phyloP scores from a whole-genome alignment of 179 eudicot genomes.

The Gypsophila paniculata region DNA sequence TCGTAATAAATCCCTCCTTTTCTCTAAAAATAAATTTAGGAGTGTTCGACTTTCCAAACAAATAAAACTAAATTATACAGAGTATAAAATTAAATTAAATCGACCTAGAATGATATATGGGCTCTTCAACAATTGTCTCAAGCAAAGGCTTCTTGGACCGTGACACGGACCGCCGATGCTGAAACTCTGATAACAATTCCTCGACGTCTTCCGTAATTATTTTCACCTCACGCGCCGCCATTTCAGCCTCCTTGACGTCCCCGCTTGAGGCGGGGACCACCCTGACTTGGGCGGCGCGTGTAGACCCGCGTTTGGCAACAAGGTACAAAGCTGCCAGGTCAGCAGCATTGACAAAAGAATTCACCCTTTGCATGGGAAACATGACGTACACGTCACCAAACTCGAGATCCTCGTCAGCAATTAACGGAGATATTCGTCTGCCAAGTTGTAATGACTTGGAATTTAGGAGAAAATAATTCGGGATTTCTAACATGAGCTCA shows the following conservation, averaged over 20 bases:
- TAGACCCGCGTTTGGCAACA: slow-evolving; percentile 34
- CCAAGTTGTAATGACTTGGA: slow-evolving; percentile 52
- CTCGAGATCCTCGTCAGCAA: slow-evolving; percentile 77
- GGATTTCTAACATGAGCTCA: slow-evolving; percentile 74
- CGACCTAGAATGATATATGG: slow-evolving; percentile 24
- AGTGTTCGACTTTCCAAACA: too few species aligned
- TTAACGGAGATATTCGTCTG: slow-evolving; percentile 50
- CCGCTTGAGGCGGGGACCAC: slow-evolving; percentile 43
- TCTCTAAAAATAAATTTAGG: too few species aligned
- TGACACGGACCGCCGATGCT: slow-evolving; percentile 49
- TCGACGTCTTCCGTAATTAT: slow-evolving; percentile 50
- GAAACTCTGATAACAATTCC: slow-evolving; percentile 49
- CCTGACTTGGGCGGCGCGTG: slow-evolving; percentile 27
- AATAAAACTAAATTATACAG: too few species aligned
- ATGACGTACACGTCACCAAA: slow-evolving; percentile 51
- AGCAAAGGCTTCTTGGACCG: slow-evolving; percentile 81
- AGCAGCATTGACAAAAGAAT: slow-evolving; percentile 49
- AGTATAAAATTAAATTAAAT: too few species aligned
- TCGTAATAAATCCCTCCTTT: not conserved
- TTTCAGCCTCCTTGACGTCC: slow-evolving; percentile 18
- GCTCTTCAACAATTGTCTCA: slow-evolving; percentile 84
- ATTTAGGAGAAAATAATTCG: slow-evolving; percentile 55
- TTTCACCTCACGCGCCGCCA: slow-evolving; percentile 18
- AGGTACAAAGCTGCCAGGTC: slow-evolving; percentile 62
- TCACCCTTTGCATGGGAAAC: slow-evolving; percentile 67